A percentile compares a stretch with the other conserved stretches of the same genome.
These are phyloP conservation scores for Mortierella sp. DNA, from an alignment of 371 early-diverging fungal genomes.

Conservation along the genomic window DNA sequence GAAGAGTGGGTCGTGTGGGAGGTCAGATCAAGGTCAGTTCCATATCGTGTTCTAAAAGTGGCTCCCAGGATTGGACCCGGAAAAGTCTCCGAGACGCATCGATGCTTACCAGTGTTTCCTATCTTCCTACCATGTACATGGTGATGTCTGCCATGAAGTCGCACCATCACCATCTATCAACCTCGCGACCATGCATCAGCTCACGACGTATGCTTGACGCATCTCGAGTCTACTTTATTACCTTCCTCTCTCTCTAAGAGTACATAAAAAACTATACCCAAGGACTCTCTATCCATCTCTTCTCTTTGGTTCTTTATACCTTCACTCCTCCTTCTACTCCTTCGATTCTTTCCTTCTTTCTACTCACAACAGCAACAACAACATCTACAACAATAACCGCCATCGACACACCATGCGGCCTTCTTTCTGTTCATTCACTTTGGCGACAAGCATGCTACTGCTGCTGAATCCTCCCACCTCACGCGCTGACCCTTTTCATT, in stretches of 20 bases:
- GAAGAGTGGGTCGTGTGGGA: neutral
- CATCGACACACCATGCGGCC: neutral
- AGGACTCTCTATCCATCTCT: neutral
- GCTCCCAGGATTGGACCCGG: neutral
- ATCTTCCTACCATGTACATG: neutral
- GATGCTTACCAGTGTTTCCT: neutral
- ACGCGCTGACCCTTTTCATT: neutral
- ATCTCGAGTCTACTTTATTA: neutral
- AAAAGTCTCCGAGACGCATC: neutral
- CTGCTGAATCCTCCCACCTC: neutral
- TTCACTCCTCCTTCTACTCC: neutral
- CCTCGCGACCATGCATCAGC: slow-evolving; percentile 3
- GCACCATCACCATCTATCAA: neutral
- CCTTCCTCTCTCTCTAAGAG: neutral
- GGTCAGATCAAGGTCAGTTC: neutral
- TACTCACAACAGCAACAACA: neutral
- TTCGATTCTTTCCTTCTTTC: neutral
- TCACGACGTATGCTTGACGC: neutral
- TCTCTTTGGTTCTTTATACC: neutral
- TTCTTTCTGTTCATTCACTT: neutral
- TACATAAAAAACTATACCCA: neutral
- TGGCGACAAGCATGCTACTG: neutral
- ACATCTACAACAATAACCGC: neutral
- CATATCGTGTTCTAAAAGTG: neutral
- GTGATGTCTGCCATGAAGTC: neutral